Conservation (phyloP, 2,329 filamentous ascomycete species). For the Microdochium bolleyi region DNA sequence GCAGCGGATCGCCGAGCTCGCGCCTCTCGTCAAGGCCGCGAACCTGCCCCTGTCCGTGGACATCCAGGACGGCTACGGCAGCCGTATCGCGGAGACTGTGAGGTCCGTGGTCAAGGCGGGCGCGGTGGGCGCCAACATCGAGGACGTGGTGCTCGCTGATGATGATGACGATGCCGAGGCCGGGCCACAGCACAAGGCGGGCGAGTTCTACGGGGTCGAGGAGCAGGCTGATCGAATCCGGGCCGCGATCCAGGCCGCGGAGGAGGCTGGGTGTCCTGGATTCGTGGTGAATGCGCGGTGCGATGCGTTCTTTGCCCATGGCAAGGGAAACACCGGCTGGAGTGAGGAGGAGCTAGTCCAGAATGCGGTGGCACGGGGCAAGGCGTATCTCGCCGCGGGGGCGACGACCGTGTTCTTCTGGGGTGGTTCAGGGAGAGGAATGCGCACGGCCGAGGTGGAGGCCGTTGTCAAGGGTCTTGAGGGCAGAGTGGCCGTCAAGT, state of each 20-base stretch:
- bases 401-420: constrained; percentile 54
- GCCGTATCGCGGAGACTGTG: constrained; percentile 34
- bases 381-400: constrained; percentile 48
- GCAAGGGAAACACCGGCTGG: constrained; percentile 15
- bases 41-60: constrained; percentile 46
- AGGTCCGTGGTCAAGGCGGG: constrained; percentile 37
- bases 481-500: constrained; percentile 40
- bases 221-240: constrained; percentile 40
- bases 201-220: constrained; percentile 26
- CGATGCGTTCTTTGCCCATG: constrained; percentile 40
- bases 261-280: constrained; percentile 38
- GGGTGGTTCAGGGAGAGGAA: constrained; percentile 36
- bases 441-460: constrained; percentile 36
- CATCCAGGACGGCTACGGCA: constrained; percentile 52
- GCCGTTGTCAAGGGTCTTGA: constrained; percentile 37
- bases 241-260: constrained; percentile 30
- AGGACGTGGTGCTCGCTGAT: constrained; percentile 35
- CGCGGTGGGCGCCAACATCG: constrained; percentile 50
- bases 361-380: constrained; percentile 44
- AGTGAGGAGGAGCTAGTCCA: constrained; percentile 26
- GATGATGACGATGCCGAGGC: constrained; percentile 16
- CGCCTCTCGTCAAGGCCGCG: constrained; percentile 27
- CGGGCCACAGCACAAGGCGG: constrained; percentile 12
- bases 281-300: constrained; percentile 52
- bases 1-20: constrained; percentile 33